A percentile compares a stretch with the other conserved stretches of the same genome.
These are phyloP conservation scores for Backusella psychrophila DNA, from an alignment of 192 early-diverging fungal genomes.

Conservation along the genomic window DNA sequence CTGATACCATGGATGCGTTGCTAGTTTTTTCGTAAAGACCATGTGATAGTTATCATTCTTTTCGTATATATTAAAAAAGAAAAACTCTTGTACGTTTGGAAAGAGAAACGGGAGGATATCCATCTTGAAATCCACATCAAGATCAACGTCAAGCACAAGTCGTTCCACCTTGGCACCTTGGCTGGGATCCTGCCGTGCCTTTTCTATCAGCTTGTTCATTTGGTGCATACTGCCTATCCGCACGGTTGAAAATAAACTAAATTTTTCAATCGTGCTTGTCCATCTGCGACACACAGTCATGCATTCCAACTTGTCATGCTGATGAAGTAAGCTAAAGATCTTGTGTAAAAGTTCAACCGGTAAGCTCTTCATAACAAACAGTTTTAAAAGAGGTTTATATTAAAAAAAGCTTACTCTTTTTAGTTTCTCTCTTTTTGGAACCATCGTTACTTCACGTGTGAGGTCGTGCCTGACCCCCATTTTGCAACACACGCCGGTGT, in stretches of 20 bases:
- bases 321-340: background rate
- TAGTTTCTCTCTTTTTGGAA: background rate
- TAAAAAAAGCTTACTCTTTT: background rate
- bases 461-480: too few species aligned
- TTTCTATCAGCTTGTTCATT: background rate
- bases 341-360: background rate
- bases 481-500: background rate
- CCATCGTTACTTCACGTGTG: background rate
- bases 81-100: background rate
- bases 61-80: background rate
- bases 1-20: background rate
- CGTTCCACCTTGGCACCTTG: background rate
- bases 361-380: background rate
- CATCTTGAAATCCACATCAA: background rate
- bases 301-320: slow-evolving; percentile 2
- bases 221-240: background rate
- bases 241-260: background rate
- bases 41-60: background rate
- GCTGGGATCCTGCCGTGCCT: background rate
- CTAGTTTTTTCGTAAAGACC: background rate
- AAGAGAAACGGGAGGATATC: background rate
- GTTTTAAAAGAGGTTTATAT: background rate
- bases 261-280: background rate
- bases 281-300: background rate
- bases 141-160: background rate